Evolutionary conservation across 2,329 filamentous ascomycete genomes (phyloP), one percentile per base, ranked within the genome.

Genomic region (Cladosporium phlei): DNA sequence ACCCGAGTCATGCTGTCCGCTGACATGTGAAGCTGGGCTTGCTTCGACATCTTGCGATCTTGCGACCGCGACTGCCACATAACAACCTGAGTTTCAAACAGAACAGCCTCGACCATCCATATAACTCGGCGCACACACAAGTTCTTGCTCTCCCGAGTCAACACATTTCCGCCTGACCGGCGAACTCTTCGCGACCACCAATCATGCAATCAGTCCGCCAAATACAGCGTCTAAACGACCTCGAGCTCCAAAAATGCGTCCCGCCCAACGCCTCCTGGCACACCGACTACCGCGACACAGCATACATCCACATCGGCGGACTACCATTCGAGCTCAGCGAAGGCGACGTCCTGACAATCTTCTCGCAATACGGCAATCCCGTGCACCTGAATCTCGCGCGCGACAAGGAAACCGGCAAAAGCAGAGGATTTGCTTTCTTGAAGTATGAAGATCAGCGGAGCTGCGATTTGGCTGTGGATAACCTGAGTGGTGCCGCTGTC

Each of bases 371-470:
- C 63, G 93, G 93, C 58, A 91, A 97, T 64, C 94, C 94, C 2
- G 87, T 90, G 3, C 94, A 91, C 69, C 77, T 98, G 49, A 94
- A 96, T 59, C 80, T 98, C 10, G 83, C 85, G 38, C 88, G 93
- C 61, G 93, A 98, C 74, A 93, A 93, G 64, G 94, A 97, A 65
- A 94, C 90, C 0, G 93, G 93, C 52, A 96, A 95, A 69, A 94
- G 87, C 52, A 86, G 85, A 55, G 93, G 93, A 0, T 98, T 97
- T 63, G 89, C 86, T 2, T 98, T 94, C 77, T 77, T 98, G 49
- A 98, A 98, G 65, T 98, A 97, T 68, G 93, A 98, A 66, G 91
- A 98, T 67, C 93, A 98, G 72, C 79, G 91, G 57, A 96, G 90
- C 69, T 94, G 88, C 52, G 91, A 97, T 67, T 72, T 98, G 32